Evolutionary conservation across 495 filamentous ascomycete genomes (phyloP).

Genomic region (Aspergillus wentii): DNA sequence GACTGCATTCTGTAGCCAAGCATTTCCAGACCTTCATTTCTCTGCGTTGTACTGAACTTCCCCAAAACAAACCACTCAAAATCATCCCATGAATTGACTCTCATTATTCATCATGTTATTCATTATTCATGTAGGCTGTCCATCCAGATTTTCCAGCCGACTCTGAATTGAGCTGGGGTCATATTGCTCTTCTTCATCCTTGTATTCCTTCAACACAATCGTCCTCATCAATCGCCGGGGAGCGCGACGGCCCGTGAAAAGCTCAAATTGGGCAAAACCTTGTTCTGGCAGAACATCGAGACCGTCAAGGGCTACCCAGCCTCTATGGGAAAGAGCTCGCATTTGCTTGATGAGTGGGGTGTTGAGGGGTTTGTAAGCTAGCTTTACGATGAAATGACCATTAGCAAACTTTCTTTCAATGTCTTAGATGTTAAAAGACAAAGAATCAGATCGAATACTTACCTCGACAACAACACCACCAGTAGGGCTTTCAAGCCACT

Average conservation of each 20-base stretch:
- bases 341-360: constrained; percentile 69
- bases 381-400: constrained; percentile 22
- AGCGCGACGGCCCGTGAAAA: constrained; percentile 72
- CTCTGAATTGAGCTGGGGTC: constrained; percentile 26
- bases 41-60: too few species aligned
- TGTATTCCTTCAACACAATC: constrained; percentile 36
- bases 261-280: constrained; percentile 75
- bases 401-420: constrained; percentile 3
- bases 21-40: too few species aligned
- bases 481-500: constrained; percentile 71
- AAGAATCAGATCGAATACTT: constrained; percentile 15
- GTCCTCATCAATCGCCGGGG: constrained; percentile 63
- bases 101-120: constrained; percentile 1
- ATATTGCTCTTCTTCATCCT: constrained; percentile 32
- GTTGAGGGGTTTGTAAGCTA: constrained; percentile 67
- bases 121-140: constrained; percentile 26
- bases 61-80: too few species aligned
- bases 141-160: constrained; percentile 32
- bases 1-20: too few species aligned
- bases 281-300: constrained; percentile 74
- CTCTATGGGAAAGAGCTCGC: constrained; percentile 47
- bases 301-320: constrained; percentile 73
- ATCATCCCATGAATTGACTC: too few species aligned
- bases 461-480: constrained; percentile 75
- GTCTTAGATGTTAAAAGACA: background rate